phyloP scores from a whole-genome alignment of 2,329 filamentous ascomycete species.

The Aspergillus quadrilineatus region DNA sequence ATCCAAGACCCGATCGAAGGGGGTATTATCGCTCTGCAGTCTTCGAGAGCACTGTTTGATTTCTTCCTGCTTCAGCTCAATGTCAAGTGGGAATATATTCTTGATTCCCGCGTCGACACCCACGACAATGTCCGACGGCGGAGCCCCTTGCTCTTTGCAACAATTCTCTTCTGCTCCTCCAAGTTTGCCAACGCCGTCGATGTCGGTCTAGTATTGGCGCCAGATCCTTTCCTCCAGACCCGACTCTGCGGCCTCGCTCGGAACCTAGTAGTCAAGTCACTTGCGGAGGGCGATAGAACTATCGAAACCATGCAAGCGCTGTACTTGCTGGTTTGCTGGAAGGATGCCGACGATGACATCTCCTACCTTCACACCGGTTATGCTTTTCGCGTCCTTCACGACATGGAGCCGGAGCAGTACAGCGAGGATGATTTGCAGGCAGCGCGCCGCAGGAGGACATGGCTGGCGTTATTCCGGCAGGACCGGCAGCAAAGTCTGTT shows the following conservation, averaged over 20 bases:
- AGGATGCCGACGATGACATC: slow-evolving; percentile 8
- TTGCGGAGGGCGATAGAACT: slow-evolving; percentile 2
- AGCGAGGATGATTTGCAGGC: not conserved
- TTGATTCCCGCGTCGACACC: not conserved
- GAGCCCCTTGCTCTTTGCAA: not conserved
- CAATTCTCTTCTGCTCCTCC: not conserved
- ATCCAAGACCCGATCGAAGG: not conserved
- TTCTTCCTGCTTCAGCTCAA: not conserved
- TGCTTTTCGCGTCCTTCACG: not conserved
- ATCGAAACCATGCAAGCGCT: slow-evolving; percentile 8
- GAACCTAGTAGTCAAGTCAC: not conserved
- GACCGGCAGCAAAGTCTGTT: slow-evolving; percentile 8
- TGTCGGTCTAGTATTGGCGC: not conserved
- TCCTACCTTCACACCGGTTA: slow-evolving; percentile 10
- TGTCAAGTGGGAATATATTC: not conserved
- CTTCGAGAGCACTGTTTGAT: not conserved
- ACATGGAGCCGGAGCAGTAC: not conserved
- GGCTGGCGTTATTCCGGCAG: slow-evolving; percentile 4
- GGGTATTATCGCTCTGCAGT: not conserved
- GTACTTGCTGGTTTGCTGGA: slow-evolving; percentile 11
- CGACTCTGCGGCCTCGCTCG: not conserved
- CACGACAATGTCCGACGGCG: not conserved
- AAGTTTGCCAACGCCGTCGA: not conserved
- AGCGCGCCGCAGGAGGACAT: not conserved
- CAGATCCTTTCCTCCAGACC: not conserved